Conservation (phyloP, 73 alveolate genomes). For the Uronychia setigera region DNA sequence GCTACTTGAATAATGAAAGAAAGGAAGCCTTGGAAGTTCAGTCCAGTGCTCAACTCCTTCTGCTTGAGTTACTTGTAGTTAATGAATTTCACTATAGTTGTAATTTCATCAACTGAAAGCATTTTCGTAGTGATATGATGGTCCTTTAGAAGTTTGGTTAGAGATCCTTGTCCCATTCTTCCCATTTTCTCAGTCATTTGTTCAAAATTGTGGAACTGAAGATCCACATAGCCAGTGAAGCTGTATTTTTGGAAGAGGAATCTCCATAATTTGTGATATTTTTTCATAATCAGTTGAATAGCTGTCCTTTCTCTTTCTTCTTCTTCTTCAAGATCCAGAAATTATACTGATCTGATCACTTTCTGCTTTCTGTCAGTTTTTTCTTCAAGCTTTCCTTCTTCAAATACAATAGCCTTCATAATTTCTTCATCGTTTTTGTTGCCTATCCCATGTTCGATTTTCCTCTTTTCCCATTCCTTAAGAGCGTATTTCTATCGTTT, state of each 20-base stretch:
- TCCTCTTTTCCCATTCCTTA: constrained; percentile 70
- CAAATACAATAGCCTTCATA: constrained; percentile 38
- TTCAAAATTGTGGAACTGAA: constrained; percentile 20
- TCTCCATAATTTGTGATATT: constrained; percentile 64
- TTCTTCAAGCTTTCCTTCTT: constrained; percentile 62
- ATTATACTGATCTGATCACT: constrained; percentile 12
- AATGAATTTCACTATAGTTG: constrained; percentile 26
- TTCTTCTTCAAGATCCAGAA: constrained; percentile 57
- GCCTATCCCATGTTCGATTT: constrained; percentile 29
- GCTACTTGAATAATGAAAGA: constrained; percentile 39
- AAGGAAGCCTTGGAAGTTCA: constrained; percentile 51
- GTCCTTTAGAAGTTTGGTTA: constrained; percentile 69
- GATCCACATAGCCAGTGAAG: constrained; percentile 46
- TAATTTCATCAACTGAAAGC: constrained; percentile 51
- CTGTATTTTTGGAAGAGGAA: constrained; percentile 70
- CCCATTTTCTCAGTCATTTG: neutral
- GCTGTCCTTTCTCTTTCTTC: constrained; percentile 66
- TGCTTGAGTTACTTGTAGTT: constrained; percentile 26
- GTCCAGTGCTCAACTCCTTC: constrained; percentile 26
- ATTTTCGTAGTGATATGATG: constrained; percentile 57
- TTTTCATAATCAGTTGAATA: constrained; percentile 41
- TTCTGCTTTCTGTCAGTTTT: constrained; percentile 8
- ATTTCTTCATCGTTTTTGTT: constrained; percentile 35
- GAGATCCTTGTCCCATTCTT: constrained; percentile 5
- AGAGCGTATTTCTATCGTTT: constrained; percentile 39